Evolutionary conservation across 2,329 filamentous ascomycete genomes (phyloP), one percentile per base, ranked within the genome.

Genomic region (Hypoxylon sp.): DNA sequence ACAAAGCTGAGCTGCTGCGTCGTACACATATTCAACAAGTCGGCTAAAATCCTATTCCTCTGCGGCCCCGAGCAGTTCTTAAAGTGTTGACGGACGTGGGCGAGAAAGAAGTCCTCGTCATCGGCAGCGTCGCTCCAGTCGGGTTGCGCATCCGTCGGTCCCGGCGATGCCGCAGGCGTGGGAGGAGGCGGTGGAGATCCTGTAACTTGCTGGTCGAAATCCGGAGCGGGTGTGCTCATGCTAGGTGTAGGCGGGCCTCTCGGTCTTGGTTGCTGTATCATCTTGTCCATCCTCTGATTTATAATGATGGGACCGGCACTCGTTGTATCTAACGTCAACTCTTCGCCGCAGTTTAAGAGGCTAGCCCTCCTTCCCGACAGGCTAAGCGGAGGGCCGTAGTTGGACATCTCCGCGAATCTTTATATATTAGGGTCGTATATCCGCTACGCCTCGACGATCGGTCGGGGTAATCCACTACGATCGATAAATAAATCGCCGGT

Each of bases 1-100:
- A 99, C 94, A 78, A 98, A 98, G 80, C 94, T 97, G 72, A 99
- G 85, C 79, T 97, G 92, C 76, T 97, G 94, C 75, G 93, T 98
- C 73, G 97, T 97, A 82, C 96, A 99, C 73, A 97, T 87, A 76
- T 97, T 97, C 71, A 99, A 84, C 63, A 99, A 84, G 77, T 97
- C 94, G 55, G 93, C 93, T 65, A 99, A 83, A 74, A 97, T 88
- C 41, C 92, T 88, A 74, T 94, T 92, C 63, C 93, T 89, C 80
- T 95, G 92, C 0, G 89, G 87, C 23, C 90, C 88, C 63, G 90
- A 91, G 79, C 93, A 90, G 60, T 90, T 89, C 75, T 90, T 89
- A 77, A 98, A 98, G 75, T 94, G 89, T 67, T 90, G 87, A 67
- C 93, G 88, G 63, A 96, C 89, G 76, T 94, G 90, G 71, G 93